Evolutionary conservation across 192 early-diverging fungal genomes (phyloP), one percentile per base, ranked within the genome.

Genomic region (Entomortierella parvispora): DNA sequence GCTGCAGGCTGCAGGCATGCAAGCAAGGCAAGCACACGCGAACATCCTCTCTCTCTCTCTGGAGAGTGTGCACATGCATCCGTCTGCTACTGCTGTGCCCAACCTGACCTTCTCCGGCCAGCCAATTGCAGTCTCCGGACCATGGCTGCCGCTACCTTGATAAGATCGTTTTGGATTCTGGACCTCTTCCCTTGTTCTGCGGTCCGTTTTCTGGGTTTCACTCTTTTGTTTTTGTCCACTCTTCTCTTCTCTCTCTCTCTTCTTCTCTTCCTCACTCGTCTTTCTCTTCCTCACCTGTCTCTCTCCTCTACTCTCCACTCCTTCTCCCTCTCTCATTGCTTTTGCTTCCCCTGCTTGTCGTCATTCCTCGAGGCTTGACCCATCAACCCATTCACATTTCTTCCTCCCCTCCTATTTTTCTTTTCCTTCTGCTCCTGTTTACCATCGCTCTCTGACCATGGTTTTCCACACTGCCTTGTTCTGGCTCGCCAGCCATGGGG

Each of bases 401-500:
- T 49, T 46, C 50, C 32, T 50, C 29, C 31, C 49, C 45, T 22
- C 42, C 49, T 31, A 43, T 49, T 20, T 40, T 26, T 31, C 43
- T 10, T 26, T 34, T 53, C 50, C 18, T 28, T 46, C 48, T 32
- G 3, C 56, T 33, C 22, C 29, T 40, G 1, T 32, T 61, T 1
- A 37, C 28, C 59, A 29, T 17, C 40, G 12, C 18, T 51, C 37
- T 22, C 33, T 7, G 10, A 43, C 23, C 28, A 77, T 77, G 74
- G 74, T 63, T 17, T 52, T 53, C 5, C 74, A 77, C 33, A 77
- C 65, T 29, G 29, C 57, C n/a, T 46, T 77, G 18, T 77, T 51
- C 55, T 77, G 74, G 74, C 74, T 77, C 23, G 65, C 74, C 42
- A 68, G 65, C 65, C 74, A 77, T 26, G 47, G 71, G 18, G 45